Evolutionary conservation across 306 rosid species (phyloP), one percentile per base, ranked within the genome.

Genomic region (Erythrophleum fordii): DNA sequence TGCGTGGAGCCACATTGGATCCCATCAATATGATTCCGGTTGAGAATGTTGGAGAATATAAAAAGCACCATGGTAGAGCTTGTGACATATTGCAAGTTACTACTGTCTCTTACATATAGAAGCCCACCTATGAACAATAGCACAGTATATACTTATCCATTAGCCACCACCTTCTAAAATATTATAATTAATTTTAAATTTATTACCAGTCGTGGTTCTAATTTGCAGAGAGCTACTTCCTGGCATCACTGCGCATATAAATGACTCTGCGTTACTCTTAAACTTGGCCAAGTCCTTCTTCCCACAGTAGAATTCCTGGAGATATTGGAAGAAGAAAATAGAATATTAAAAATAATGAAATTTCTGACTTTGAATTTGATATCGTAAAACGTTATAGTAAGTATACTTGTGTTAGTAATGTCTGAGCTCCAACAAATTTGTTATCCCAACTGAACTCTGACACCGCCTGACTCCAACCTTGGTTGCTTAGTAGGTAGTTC

Each of bases 391-490:
- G 65, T 25, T 25, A 59, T 45, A 12, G 46, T 42, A 1, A 11
- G 31, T 23, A 59, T 26, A 59, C 66, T 26, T 86, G 74, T 51
- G 94, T 81, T 6, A 91, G 86, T 82, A 95, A 77, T 28, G 87
- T 85, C 42, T 95, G 97, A 83, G 92, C 97, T 83, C 98, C 98
- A 59, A 80, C 90, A 80, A 91, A 87, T 79, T 95, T 95, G 91
- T 86, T 90, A 76, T 95, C 97, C 98, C 98, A 95, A 79, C 97
- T 92, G 83, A 92, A 92, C 85, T 92, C 97, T 42, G 90, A 53
- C 11, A 73, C 85, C 0, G 72, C 78, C 16, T 90, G 97, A 71
- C 97, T 92, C 97, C 91, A 91, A 49, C 91, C 91, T 88, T 90
- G 91, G 83, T 91, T 92, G 72, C 67, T 46, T 70, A 22, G 53